Evolutionary conservation across 163 green algal species (phyloP).

Genomic region (Smithsoniella earleae): DNA sequence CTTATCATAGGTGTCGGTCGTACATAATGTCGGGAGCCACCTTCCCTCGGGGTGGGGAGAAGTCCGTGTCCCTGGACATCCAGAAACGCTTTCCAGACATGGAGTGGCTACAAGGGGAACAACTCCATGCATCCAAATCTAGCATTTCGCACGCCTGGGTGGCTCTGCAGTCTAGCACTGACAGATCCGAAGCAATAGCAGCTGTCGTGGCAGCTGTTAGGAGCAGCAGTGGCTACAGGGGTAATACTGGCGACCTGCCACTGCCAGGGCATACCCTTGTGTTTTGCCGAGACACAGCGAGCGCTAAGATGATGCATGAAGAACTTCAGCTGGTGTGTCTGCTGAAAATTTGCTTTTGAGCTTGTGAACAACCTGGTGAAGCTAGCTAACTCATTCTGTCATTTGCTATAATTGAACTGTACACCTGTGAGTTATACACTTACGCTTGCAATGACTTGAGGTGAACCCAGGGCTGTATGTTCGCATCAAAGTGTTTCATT

Average conservation of each 20-base stretch:
- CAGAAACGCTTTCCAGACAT: slow-evolving; percentile 57
- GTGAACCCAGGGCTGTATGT: too few relatives aligned
- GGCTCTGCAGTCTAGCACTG: slow-evolving; percentile 35
- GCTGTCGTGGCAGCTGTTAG: slow-evolving; percentile 34
- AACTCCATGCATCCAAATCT: slow-evolving; percentile 56
- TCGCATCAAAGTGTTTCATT: too few relatives aligned
- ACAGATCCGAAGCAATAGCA: background rate
- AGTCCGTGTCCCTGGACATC: slow-evolving; percentile 61
- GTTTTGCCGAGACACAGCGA: slow-evolving; percentile 35
- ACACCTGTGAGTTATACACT: too few relatives aligned
- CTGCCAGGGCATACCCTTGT: slow-evolving; percentile 33
- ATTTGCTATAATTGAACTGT: too few relatives aligned
- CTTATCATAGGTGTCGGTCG: slow-evolving; percentile 52
- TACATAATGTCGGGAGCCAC: slow-evolving; percentile 93
- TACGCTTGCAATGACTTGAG: too few relatives aligned
- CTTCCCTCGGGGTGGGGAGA: slow-evolving; percentile 66
- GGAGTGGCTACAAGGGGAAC: slow-evolving; percentile 61
- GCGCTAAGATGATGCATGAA: slow-evolving; percentile 33
- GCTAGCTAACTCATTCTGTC: too few relatives aligned
- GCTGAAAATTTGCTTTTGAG: slow-evolving; percentile 27
- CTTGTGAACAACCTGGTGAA: too few relatives aligned
- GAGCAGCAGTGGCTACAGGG: background rate
- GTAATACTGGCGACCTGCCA: background rate
- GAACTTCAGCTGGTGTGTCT: slow-evolving; percentile 76
- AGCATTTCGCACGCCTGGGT: slow-evolving; percentile 59